A percentile compares a stretch with the other conserved stretches of the same genome.
Evolutionary conservation across 768 basidiomycete species (phyloP).

Genomic region (Phanerodontia chrysosporium): DNA sequence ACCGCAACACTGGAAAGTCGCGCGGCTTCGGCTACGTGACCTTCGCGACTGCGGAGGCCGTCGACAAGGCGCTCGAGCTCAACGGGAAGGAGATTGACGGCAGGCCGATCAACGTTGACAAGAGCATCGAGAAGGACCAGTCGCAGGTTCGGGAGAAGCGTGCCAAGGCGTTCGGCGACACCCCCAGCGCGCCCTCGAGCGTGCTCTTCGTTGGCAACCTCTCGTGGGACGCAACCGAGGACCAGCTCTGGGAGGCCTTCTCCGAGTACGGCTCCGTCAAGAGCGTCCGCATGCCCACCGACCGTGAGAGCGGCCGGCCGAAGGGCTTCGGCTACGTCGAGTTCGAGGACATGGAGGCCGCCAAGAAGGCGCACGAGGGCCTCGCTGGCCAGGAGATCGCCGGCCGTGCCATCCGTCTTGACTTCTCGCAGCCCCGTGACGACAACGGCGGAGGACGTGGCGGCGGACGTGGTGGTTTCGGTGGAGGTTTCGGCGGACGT

Average conservation of each 20-base stretch:
- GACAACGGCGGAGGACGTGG: slow-evolving; percentile 47
- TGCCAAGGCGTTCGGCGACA: slow-evolving; percentile 75
- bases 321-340: slow-evolving; percentile 99
- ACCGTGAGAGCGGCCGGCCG: slow-evolving; percentile 82
- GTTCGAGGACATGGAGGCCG: slow-evolving; percentile 74
- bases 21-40: slow-evolving; percentile 84
- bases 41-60: slow-evolving; percentile 64
- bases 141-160: slow-evolving; percentile 58
- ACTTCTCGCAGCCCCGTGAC: slow-evolving; percentile 83
- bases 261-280: slow-evolving; percentile 82
- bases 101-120: slow-evolving; percentile 82
- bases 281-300: slow-evolving; percentile 86
- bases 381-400: slow-evolving; percentile 71
- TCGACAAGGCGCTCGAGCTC: slow-evolving; percentile 76
- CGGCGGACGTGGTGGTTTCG: slow-evolving; percentile 26
- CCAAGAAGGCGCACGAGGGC: slow-evolving; percentile 75
- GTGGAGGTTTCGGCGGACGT: slow-evolving; percentile 28
- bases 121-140: slow-evolving; percentile 60
- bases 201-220: slow-evolving; percentile 92
- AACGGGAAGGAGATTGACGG: slow-evolving; percentile 91
- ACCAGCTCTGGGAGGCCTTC: slow-evolving; percentile 86
- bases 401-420: slow-evolving; percentile 77
- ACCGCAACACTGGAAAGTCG: slow-evolving; percentile 76
- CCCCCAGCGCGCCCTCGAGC: slow-evolving; percentile 56
- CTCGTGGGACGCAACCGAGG: slow-evolving; percentile 75